Evolutionary conservation across 352 stramenopile genomes (phyloP).

Genomic region (Plasmopara viticola): DNA sequence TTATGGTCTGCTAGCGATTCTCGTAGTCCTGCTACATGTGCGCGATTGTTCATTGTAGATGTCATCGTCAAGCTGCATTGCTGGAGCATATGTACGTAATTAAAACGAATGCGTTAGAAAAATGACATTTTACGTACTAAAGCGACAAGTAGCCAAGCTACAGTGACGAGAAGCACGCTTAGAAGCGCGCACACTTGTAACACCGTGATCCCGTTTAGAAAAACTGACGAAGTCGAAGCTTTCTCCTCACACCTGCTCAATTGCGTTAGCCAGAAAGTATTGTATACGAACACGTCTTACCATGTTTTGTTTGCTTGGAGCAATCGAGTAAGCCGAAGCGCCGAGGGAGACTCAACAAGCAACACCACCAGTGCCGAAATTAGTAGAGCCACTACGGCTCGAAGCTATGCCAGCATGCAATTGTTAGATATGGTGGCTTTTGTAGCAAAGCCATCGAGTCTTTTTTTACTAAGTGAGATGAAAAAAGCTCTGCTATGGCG

Average conservation of each 20-base stretch:
- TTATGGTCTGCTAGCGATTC: constrained; percentile 12
- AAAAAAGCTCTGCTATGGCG: constrained; percentile 7
- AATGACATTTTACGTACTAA: constrained; percentile 25
- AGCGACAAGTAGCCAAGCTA: constrained; percentile 48
- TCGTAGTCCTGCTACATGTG: constrained; percentile 17
- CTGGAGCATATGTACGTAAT: constrained; percentile 1
- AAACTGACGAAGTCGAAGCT: constrained; percentile 15
- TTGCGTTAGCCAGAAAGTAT: background rate
- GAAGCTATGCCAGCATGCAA: constrained; percentile 20
- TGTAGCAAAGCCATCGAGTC: background rate
- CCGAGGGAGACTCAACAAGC: constrained; percentile 36
- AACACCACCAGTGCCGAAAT: constrained; percentile 30
- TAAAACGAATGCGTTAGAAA: background rate
- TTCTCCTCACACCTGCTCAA: constrained; percentile 23
- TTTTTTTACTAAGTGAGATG: constrained; percentile 18
- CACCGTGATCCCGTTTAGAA: constrained; percentile 17
- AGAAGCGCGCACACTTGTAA: constrained; percentile 29
- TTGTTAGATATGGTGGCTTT: background rate
- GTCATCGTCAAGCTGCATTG: constrained; percentile 22
- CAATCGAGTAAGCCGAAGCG: constrained; percentile 34
- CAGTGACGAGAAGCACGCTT: constrained; percentile 37
- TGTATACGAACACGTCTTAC: constrained; percentile 13
- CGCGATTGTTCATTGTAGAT: constrained; percentile 5
- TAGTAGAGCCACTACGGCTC: constrained; percentile 24
- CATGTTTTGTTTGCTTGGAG: constrained; percentile 31